Base-by-base conservation (phyloP, 2,329 filamentous ascomycete species). In the Helicocarpus griseus region DNA sequence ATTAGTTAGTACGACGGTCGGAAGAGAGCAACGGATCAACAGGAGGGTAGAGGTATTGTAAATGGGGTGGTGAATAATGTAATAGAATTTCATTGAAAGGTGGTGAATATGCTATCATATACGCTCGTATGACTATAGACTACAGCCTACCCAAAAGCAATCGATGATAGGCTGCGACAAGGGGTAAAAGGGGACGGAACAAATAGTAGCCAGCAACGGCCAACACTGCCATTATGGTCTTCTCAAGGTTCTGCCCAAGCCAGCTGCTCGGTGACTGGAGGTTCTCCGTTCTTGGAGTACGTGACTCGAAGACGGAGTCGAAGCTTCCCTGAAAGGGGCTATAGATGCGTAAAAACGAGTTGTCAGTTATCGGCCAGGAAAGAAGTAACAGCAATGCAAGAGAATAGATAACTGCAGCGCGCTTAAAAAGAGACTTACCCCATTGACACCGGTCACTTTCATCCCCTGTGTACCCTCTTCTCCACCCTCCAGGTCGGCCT, bases 381-480 rank as follows among this genome's bases (percentile, higher is more conserved):
- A n/a, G 39, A 6, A 17, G 11, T 24, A 19, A 43, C 28, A 22
- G 33, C 39, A 31, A 40, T 24, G 24, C 19, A 5, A 9, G 13
- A 19, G n/a, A n/a, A 38, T 48, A 4, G 33, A n/a, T n/a, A n/a
- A n/a, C n/a, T n/a, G n/a, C n/a, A n/a, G n/a, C n/a, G n/a, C n/a
- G n/a, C 29, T 47, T 21, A 46, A 21, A 4, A 46, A 44, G 22
- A 52, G 45, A 86, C 90, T 83, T 83, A 97, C 93, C 64, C 89
- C 93, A 71, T 84, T 89, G 59, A 87, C 84, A 56, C 87, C 84
- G 53, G 81, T 81, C 54, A 98, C 82, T 64, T 88, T 86, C 88
- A 98, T 95, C 62, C 83, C 78, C 72, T 97, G 93, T 54, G 85
- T 89, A 14, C 89, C 91, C 65, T 95, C 89, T 39, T 85, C 81